Evolutionary conservation across 768 basidiomycete species (phyloP), one percentile per base, ranked within the genome.

Genomic region (Kwoniella europaea): DNA sequence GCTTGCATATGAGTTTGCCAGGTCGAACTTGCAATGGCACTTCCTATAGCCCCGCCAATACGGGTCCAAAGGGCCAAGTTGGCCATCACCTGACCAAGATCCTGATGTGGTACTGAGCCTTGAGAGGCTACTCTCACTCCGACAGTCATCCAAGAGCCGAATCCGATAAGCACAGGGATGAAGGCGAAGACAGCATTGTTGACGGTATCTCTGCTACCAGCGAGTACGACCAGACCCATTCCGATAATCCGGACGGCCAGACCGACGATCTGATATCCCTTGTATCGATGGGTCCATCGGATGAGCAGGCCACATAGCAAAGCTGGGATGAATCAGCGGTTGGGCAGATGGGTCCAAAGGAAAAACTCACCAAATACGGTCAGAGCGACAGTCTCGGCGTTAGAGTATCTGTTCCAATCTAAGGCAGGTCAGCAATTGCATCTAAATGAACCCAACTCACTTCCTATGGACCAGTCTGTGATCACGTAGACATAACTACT

Each of bases 61-160:
- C 75, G 73, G 16, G 84, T 77, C 71, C 82, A 83, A 15, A 85
- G 69, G 1, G 82, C 73, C 6, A 83, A 66, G 20, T 82, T 53
- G 0, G 84, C 76, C 13, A 80, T 83, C 27, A 80, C 79, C 4
- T 72, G 61, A 2, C 81, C 83, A 50, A 85, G 69, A 67, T 83
- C 80, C 58, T 81, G 74, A 63, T 82, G 83, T 15, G 83, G 81
- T 1, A 84, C 84, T 3, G 76, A 82, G 1, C 79, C 83, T 70
- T 84, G 84, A 1, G 77, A 75, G 10, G 79, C 74, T 29, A 82
- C 74, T 65, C 83, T 80, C n/a, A 68, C 58, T 1, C 76, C 72
- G 57, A 80, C 72, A 3, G 78, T 73, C 58, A 20, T 60, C 50
- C 53, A 65, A 16, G 63, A 65, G 10, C 50, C 53, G 22, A 65